Evolutionary conservation across 2,329 filamentous ascomycete genomes (phyloP).

Genomic region (Fusarium caatingaense): DNA sequence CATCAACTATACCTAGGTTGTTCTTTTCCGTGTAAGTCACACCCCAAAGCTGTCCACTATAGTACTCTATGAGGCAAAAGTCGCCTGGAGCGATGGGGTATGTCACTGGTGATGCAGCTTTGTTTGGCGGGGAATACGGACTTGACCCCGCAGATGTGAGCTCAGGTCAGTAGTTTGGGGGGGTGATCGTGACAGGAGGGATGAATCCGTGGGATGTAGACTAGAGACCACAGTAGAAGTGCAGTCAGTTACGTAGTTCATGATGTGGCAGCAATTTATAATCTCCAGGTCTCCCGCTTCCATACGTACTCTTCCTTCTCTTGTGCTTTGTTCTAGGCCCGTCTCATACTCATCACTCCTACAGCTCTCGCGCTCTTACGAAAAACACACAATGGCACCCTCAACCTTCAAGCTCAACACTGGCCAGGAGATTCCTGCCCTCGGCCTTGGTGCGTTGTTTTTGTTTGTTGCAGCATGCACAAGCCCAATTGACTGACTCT

Average conservation of each 20-base stretch:
- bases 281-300: conserved; percentile 25
- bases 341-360: background rate
- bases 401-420: conserved; percentile 73
- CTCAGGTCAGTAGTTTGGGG: conserved; percentile 23
- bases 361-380: conserved; percentile 8
- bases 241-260: conserved; percentile 23
- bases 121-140: conserved; percentile 39
- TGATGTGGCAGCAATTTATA: conserved; percentile 39
- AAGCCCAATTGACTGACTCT: conserved; percentile 18
- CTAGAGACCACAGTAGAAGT: background rate
- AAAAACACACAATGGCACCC: conserved; percentile 59
- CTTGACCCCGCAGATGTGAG: conserved; percentile 43
- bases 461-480: background rate
- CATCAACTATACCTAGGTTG: conserved; percentile 12
- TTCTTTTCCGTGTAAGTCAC: conserved; percentile 17
- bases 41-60: conserved; percentile 31
- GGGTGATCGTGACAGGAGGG: conserved; percentile 1
- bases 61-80: conserved; percentile 6
- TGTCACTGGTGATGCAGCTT: conserved; percentile 8
- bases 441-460: conserved; percentile 67
- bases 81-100: conserved; percentile 3
- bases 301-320: conserved; percentile 1
- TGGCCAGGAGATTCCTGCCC: conserved; percentile 70
- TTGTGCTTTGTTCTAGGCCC: conserved; percentile 21
- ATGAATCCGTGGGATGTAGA: background rate